Conservation (phyloP, 805 yeast genomes). For the Ogataea pini region DNA sequence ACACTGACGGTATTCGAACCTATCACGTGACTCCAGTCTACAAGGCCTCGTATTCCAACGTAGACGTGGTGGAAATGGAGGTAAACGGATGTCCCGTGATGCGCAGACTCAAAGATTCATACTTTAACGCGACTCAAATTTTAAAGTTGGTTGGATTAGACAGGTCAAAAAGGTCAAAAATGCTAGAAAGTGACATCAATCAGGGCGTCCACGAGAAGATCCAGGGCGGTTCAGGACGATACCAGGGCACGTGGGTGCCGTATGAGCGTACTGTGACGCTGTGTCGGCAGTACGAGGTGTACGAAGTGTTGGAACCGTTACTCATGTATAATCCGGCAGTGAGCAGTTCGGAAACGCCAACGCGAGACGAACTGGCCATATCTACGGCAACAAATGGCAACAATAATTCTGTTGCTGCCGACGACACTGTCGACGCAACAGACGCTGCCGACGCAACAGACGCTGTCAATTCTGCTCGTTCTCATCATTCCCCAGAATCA, state of each 20-base stretch:
- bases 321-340: slow-evolving; percentile 43
- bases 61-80: slow-evolving; percentile 60
- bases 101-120: slow-evolving; percentile 63
- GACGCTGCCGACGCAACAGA: slow-evolving; percentile 1
- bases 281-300: slow-evolving; percentile 61
- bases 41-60: slow-evolving; percentile 63
- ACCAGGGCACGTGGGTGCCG: slow-evolving; percentile 78
- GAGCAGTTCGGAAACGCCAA: slow-evolving; percentile 43
- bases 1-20: slow-evolving; percentile 9
- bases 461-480: not conserved
- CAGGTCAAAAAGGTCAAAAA: slow-evolving; percentile 60
- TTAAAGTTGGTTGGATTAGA: slow-evolving; percentile 69
- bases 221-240: slow-evolving; percentile 74
- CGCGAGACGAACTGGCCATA: slow-evolving; percentile 42
- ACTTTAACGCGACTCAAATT: slow-evolving; percentile 73
- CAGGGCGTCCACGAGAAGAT: slow-evolving; percentile 69
- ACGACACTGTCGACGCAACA: slow-evolving; percentile 1
- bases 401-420: not conserved
- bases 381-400: slow-evolving; percentile 26
- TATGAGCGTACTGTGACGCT: slow-evolving; percentile 57
- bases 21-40: slow-evolving; percentile 40
- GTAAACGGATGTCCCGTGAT: slow-evolving; percentile 64
- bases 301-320: slow-evolving; percentile 52
- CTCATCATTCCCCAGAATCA: not conserved
- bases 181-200: slow-evolving; percentile 63